phyloP scores from a whole-genome alignment of 108 stramenopile genomes.

The Cyclotella distinguenda region DNA sequence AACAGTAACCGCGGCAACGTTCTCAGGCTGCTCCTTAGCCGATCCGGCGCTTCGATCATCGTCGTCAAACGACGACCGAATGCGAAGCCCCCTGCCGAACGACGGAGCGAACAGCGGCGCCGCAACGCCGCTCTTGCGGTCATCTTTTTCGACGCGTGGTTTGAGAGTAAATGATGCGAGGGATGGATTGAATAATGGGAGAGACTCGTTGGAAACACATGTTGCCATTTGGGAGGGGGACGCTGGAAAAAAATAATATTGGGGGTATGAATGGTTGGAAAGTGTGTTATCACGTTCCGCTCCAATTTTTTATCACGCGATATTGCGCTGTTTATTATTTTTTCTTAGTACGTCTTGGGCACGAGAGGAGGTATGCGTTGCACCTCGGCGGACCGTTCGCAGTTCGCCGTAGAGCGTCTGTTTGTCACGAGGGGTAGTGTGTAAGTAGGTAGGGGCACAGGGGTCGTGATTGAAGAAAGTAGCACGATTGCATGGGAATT shows the following conservation, averaged over 20 bases:
- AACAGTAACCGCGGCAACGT: slow-evolving; percentile 16
- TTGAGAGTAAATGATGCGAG: slow-evolving; percentile 41
- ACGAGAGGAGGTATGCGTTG: neutral
- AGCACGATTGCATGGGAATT: neutral
- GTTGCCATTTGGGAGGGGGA: slow-evolving; percentile 21
- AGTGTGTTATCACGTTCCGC: neutral
- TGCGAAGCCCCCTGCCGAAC: slow-evolving; percentile 34
- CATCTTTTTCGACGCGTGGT: slow-evolving; percentile 42
- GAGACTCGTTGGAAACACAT: slow-evolving; percentile 33
- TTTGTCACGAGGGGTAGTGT: too few relatives aligned
- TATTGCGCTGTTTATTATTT: too few relatives aligned
- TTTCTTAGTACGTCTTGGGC: too few relatives aligned
- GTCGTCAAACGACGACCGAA: slow-evolving; percentile 31
- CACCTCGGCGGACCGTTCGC: neutral
- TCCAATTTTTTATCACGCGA: neutral
- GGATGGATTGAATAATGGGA: slow-evolving; percentile 29
- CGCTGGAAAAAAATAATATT: neutral
- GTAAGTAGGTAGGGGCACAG: too few relatives aligned
- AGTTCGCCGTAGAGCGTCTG: too few relatives aligned
- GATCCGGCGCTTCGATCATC: slow-evolving; percentile 3
- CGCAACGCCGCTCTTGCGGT: slow-evolving; percentile 1
- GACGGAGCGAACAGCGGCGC: slow-evolving; percentile 16
- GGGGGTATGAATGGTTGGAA: too few relatives aligned
- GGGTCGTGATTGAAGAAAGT: too few relatives aligned
- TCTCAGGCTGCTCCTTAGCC: neutral